phyloP scores from a whole-genome alignment of 352 stramenopile species.

The Phytophthora crassamura region DNA sequence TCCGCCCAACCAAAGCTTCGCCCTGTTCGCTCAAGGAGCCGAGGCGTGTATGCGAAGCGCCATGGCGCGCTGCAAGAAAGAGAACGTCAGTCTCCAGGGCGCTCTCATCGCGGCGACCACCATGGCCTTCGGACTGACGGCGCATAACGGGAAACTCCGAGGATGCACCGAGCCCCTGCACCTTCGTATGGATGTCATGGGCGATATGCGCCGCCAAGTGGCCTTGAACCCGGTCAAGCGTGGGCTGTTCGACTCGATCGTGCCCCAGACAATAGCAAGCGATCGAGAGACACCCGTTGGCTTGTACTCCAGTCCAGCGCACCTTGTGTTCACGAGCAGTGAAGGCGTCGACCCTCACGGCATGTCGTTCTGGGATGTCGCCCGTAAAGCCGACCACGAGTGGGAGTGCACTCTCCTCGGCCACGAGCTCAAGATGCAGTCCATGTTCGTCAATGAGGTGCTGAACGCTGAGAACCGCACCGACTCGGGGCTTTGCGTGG shows the following conservation, averaged over 20 bases:
- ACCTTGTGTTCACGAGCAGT: slow-evolving; percentile 61
- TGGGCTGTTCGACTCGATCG: slow-evolving; percentile 16
- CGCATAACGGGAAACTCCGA: slow-evolving; percentile 38
- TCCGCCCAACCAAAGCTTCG: slow-evolving; percentile 52
- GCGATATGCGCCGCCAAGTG: slow-evolving; percentile 48
- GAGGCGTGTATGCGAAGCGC: slow-evolving; percentile 48
- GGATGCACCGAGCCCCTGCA: slow-evolving; percentile 34
- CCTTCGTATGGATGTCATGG: slow-evolving; percentile 60
- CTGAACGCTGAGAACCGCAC: slow-evolving; percentile 46
- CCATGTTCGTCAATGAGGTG: slow-evolving; percentile 65
- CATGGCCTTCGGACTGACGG: slow-evolving; percentile 54
- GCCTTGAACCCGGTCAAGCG: slow-evolving; percentile 25
- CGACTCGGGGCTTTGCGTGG: slow-evolving; percentile 40
- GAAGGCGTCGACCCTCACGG: slow-evolving; percentile 44
- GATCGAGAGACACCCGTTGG: slow-evolving; percentile 42
- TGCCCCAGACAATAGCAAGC: slow-evolving; percentile 5
- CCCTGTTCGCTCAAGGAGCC: slow-evolving; percentile 52
- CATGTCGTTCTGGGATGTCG: slow-evolving; percentile 61
- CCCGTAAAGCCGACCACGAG: slow-evolving; percentile 59
- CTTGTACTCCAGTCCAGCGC: slow-evolving; percentile 51
- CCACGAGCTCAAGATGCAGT: slow-evolving; percentile 73
- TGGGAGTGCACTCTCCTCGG: slow-evolving; percentile 43
- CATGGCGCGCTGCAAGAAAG: slow-evolving; percentile 43
- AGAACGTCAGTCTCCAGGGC: slow-evolving; percentile 53
- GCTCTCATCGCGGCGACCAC: slow-evolving; percentile 50